These are phyloP conservation scores for Fennellomyces sp. DNA, from an alignment of 371 early-diverging fungal genomes.

Conservation along the genomic window DNA sequence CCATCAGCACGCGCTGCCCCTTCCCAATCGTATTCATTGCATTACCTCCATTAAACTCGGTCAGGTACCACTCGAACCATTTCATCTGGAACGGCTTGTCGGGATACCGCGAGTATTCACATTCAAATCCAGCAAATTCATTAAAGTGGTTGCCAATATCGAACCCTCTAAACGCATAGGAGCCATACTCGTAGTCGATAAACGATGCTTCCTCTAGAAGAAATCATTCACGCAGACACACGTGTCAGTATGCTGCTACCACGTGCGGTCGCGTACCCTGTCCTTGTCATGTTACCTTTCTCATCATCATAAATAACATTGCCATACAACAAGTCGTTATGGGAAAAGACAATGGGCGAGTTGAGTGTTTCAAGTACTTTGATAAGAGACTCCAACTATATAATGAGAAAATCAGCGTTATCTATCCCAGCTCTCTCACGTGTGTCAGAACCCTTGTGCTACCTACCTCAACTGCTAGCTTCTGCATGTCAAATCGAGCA, in stretches of 20 bases:
- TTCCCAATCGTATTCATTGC: not conserved
- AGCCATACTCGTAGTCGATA: constrained; percentile 96
- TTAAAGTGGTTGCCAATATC: constrained; percentile 97
- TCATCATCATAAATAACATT: constrained; percentile 82
- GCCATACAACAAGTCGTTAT: constrained; percentile 89
- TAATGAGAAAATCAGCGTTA: not conserved
- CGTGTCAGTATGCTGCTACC: constrained; percentile 5
- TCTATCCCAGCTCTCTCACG: not conserved
- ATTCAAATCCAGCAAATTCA: constrained; percentile 94
- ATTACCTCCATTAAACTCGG: constrained; percentile 40
- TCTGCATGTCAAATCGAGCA: constrained; percentile 56
- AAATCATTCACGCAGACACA: not conserved
- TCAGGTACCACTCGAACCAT: constrained; percentile 75
- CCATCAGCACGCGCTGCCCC: not conserved
- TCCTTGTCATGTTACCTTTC: constrained; percentile 40
- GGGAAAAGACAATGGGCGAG: constrained; percentile 88
- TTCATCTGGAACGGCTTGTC: constrained; percentile 63
- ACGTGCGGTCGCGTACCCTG: constrained; percentile 14
- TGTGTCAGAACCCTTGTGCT: not conserved
- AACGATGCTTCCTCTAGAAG: constrained; percentile 61
- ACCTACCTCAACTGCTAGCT: constrained; percentile 53
- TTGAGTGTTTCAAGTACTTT: constrained; percentile 56
- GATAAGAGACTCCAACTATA: constrained; percentile 57
- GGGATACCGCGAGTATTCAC: constrained; percentile 89
- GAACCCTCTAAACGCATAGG: constrained; percentile 82